Conservation (phyloP, 345 rosid genomes). For the Eutrema japonicum region DNA sequence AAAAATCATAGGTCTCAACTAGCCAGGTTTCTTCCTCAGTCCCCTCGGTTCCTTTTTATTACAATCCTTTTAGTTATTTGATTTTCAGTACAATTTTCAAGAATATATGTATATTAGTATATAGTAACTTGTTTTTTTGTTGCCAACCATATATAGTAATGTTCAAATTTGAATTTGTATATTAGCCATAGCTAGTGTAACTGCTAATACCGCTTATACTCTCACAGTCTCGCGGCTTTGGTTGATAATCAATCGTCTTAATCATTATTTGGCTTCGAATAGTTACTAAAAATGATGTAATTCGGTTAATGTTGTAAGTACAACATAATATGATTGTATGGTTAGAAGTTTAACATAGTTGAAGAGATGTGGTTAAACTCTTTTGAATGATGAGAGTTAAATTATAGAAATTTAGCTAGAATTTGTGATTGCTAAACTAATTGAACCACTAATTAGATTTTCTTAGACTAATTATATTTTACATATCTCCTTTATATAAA, state of each 20-base stretch:
- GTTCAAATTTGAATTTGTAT: neutral
- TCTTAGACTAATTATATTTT: neutral
- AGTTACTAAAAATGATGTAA: neutral
- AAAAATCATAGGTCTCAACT: neutral
- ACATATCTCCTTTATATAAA: no score
- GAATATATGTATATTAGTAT: no score
- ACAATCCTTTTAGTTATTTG: neutral
- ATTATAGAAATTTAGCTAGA: neutral
- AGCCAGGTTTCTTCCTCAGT: neutral
- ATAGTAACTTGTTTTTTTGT: neutral
- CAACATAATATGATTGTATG: neutral
- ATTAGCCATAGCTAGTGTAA: neutral
- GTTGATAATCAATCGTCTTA: neutral
- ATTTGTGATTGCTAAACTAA: neutral
- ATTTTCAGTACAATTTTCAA: neutral
- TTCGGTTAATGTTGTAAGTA: neutral
- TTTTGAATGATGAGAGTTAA: neutral
- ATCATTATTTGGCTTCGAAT: neutral
- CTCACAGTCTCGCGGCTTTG: neutral
- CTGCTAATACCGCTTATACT: neutral
- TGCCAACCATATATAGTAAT: neutral
- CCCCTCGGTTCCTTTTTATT: slow-evolving; percentile 1
- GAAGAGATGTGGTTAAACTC: neutral
- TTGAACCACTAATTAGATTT: neutral
- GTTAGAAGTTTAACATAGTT: neutral